Base-by-base conservation (phyloP, 306 rosid species). In the Quercus glauca region DNA sequence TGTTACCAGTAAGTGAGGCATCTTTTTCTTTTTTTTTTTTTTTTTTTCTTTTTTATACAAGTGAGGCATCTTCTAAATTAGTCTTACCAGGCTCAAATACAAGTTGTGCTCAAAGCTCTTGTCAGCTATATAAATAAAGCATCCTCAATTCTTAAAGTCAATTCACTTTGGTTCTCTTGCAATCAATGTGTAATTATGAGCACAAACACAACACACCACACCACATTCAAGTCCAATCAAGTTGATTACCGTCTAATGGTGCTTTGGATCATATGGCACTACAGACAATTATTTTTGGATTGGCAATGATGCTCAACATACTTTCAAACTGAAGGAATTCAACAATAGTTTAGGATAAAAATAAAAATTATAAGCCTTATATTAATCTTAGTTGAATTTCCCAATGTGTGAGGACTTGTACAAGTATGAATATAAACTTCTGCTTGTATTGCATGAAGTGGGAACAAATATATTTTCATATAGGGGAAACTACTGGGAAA, bases 391-490 rank as follows among this genome's bases (percentile, higher is more conserved):
- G 81, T 77, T 73, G 76, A 65, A 71, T 72, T 82, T 82, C 72
- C 82, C 78, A 61, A 67, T 83, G 76, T 67, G 73, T 45, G 78
- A 84, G 80, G 64, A 79, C 77, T 82, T 88, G 80, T 86, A 85
- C 90, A 91, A 83, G 88, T 87, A 87, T 85, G 91, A 87, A 64
- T 79, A 78, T 83, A 85, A 88, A 87, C 87, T 80, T 82, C 79
- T 71, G 89, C 64, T 67, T 43, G 35, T 51, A 68, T 58, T 69
- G 82, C 90, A 80, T 64, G 70, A 55, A 83, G 86, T 73, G 88
- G 87, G 82, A 84, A 86, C 89, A 86, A 80, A 83, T 87, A 79
- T 82, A 83, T 41, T 76, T 81, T 78, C 75, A 43, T 63, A 82
- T 79, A 75, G 69, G 35, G 69, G 80, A 78, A 65, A 78, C 45